Percentiles rank a stretch among this genome's conserved stretches.
Evolutionary conservation across 768 basidiomycete species (phyloP).

Genomic region (Dacryopinax primogenitus): DNA sequence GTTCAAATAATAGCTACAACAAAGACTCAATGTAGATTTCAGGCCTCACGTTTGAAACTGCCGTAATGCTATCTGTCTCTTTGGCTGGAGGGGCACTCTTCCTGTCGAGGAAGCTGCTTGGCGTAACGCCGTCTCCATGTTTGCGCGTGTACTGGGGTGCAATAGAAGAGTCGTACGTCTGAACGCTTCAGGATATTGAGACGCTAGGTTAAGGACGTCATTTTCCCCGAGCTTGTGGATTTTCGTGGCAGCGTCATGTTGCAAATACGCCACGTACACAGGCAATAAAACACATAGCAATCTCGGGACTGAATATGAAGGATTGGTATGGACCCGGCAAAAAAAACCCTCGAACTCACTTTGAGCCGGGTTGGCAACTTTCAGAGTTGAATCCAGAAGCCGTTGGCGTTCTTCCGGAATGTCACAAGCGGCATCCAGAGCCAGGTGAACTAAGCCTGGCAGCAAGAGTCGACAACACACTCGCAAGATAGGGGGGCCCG

Average conservation of each 20-base stretch:
- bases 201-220: slow-evolving; percentile 54
- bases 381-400: neutral
- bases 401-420: neutral
- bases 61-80: neutral
- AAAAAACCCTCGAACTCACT: neutral
- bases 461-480: slow-evolving; percentile 60
- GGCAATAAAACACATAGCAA: neutral
- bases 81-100: neutral
- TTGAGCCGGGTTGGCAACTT: neutral
- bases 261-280: slow-evolving; percentile 60
- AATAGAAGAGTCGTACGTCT: slow-evolving; percentile 69
- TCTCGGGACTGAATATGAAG: neutral
- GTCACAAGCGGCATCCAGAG: neutral
- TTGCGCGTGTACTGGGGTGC: slow-evolving; percentile 41
- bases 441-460: slow-evolving; percentile 48
- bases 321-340: neutral
- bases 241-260: slow-evolving; percentile 44
- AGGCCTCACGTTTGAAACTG: neutral
- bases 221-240: slow-evolving; percentile 38
- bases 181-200: slow-evolving; percentile 59
- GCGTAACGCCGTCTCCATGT: slow-evolving; percentile 65
- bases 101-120: slow-evolving; percentile 34
- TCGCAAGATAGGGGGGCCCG: slow-evolving; percentile 52
- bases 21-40: too few relatives aligned
- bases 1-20: too few relatives aligned